Percentiles rank a stretch among this genome's conserved stretches.
phyloP scores from a whole-genome alignment of 2,329 filamentous ascomycete genomes.

The Aplosporella prunicola region DNA sequence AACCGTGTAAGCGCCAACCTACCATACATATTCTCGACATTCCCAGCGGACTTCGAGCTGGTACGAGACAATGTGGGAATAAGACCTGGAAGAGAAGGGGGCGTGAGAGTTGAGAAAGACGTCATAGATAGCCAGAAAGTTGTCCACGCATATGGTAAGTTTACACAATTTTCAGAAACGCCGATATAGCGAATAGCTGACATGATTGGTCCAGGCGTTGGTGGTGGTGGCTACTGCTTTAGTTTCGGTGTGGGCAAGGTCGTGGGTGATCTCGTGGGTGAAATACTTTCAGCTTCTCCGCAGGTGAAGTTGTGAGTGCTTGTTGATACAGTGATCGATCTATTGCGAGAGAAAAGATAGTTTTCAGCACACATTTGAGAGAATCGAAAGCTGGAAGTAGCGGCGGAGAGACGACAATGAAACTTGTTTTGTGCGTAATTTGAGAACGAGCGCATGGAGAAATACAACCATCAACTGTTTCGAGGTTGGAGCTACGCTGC shows the following conservation, averaged over 20 bases:
- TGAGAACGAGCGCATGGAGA: too few relatives aligned
- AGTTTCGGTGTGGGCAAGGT: slow-evolving; percentile 18
- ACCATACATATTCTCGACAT: slow-evolving; percentile 15
- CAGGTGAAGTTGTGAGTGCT: slow-evolving; percentile 6
- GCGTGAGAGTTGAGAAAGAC: slow-evolving; percentile 21
- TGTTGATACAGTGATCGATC: too few relatives aligned
- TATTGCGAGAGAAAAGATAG: too few relatives aligned
- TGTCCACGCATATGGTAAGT: slow-evolving; percentile 21
- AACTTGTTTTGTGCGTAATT: too few relatives aligned
- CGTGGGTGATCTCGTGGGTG: slow-evolving; percentile 12
- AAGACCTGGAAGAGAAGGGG: slow-evolving; percentile 14
- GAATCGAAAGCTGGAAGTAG: too few relatives aligned
- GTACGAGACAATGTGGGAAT: slow-evolving; percentile 20
- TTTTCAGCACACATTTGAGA: too few relatives aligned
- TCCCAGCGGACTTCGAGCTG: slow-evolving; percentile 15
- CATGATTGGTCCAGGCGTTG: slow-evolving; percentile 6
- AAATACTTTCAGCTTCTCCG: background rate
- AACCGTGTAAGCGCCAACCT: slow-evolving; percentile 15
- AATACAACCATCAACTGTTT: too few relatives aligned
- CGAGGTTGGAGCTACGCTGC: too few relatives aligned
- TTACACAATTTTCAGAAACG: background rate
- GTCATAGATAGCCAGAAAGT: slow-evolving; percentile 21
- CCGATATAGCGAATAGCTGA: background rate
- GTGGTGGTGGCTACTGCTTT: slow-evolving; percentile 20
- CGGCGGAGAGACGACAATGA: too few relatives aligned